Evolutionary conservation across 257 asterid species (phyloP).

Genomic region (Solanum appendiculatum): DNA sequence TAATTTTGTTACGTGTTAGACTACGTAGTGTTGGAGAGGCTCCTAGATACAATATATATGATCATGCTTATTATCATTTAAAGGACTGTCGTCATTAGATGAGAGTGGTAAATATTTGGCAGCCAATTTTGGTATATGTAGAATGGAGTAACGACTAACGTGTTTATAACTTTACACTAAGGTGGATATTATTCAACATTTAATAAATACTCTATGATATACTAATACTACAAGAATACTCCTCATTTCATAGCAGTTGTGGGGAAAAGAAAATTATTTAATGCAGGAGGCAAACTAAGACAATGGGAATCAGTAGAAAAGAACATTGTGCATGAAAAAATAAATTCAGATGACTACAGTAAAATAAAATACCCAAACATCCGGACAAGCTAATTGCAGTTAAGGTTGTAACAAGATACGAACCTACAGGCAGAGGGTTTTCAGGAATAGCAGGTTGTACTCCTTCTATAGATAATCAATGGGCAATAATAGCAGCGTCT

Average conservation of each 20-base stretch:
- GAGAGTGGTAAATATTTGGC: too few relatives aligned
- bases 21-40: too few relatives aligned
- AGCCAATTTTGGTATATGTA: too few relatives aligned
- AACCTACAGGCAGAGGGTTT: constrained; percentile 79
- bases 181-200: too few relatives aligned
- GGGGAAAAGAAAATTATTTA: neutral
- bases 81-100: too few relatives aligned
- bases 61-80: too few relatives aligned
- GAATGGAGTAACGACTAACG: too few relatives aligned
- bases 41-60: too few relatives aligned
- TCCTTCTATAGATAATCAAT: constrained; percentile 89
- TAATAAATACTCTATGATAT: neutral
- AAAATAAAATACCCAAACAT: neutral
- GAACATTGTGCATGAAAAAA: neutral
- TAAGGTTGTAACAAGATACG: neutral
- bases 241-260: neutral
- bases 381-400: neutral
- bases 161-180: too few relatives aligned
- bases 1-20: too few relatives aligned
- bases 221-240: neutral
- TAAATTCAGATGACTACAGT: neutral
- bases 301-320: neutral
- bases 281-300: neutral
- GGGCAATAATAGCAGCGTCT: constrained; percentile 69
- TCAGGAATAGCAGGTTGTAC: constrained; percentile 96